Conservation (phyloP, 1,139 yeast genomes). For the Nakaseomyces delphensis region DNA sequence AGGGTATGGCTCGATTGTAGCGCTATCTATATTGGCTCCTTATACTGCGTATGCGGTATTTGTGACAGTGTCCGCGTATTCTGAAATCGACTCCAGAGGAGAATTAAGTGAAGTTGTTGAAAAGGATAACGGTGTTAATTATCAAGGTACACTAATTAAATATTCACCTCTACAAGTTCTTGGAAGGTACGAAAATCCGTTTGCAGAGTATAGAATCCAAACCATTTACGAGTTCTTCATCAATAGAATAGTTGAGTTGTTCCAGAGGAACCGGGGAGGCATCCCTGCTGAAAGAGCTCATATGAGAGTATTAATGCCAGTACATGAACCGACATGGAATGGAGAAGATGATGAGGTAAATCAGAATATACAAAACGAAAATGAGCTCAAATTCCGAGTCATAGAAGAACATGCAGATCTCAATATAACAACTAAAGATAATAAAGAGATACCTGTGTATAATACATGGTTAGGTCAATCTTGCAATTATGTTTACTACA, state of each 20-base stretch:
- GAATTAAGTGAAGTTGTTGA: conserved; percentile 24
- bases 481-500: conserved; percentile 64
- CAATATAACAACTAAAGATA: conserved; percentile 9
- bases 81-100: conserved; percentile 47
- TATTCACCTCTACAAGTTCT: conserved; percentile 47
- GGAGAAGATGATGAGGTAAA: conserved; percentile 32
- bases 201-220: conserved; percentile 83
- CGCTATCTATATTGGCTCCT: conserved; percentile 38
- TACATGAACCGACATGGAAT: conserved; percentile 41
- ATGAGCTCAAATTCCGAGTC: conserved; percentile 5
- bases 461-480: conserved; percentile 94
- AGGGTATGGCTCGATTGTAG: conserved; percentile 3
- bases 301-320: conserved; percentile 49
- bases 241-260: conserved; percentile 61
- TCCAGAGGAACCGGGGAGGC: conserved; percentile 63
- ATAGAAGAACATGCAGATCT: conserved; percentile 27
- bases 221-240: conserved; percentile 76
- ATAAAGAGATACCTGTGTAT: conserved; percentile 17
- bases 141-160: conserved; percentile 29
- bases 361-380: conserved; percentile 25
- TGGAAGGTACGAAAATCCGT: conserved; percentile 86
- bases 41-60: conserved; percentile 64
- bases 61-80: conserved; percentile 48
- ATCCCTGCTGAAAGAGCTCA: conserved; percentile 44
- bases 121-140: conserved; percentile 18